Base-by-base conservation (phyloP, 169 alveolate species). In the Eimeria necatrix region DNA sequence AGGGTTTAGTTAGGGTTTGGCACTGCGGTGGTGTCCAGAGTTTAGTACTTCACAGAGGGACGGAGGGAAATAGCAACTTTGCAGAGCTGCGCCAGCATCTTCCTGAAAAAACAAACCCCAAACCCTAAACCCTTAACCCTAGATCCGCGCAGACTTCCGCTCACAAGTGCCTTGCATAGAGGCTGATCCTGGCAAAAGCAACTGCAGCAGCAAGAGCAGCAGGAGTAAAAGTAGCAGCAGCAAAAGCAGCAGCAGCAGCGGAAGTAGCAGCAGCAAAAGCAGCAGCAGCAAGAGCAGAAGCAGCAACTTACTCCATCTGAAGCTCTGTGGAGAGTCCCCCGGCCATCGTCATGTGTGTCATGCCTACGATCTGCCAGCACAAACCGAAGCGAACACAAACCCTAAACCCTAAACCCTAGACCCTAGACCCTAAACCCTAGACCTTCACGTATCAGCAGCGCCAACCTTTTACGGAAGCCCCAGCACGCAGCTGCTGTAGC, bases 261-360 rank as follows among this genome's bases (percentile, higher is more conserved):
- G 7, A 14, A 74, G 86, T 32, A 68, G 22, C 86, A 74, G n/a
- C 86, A 4, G 12, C 32, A 0, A 46, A 12, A 10, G 22, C 60
- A 74, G 56, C 22, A 61, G 92, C n/a, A 46, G 8, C 86, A 41
- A 46, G 24, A 6, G 86, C 32, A 46, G 86, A 3, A 4, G 85
- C 49, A 68, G 80, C 80, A 46, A 51, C 95, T 78, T 26, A 92
- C 95, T 92, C 95, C 85, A 92, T 87, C 91, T 92, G 95, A 10
- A 92, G 95, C 20, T 76, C 84, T 3, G 95, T 92, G 86, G 84
- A 48, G 46, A 92, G 91, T 16, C 95, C 95, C 51, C 85, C 52
- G 10, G 87, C 85, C 95, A 92, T 92, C 2, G 93, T 83, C 91
- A 80, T 92, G 51, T 92, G 95, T 2, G 95, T 24, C 83, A 83